phyloP scores from a whole-genome alignment of 2,329 filamentous ascomycete genomes.

The Colletotrichum liaoningense region DNA sequence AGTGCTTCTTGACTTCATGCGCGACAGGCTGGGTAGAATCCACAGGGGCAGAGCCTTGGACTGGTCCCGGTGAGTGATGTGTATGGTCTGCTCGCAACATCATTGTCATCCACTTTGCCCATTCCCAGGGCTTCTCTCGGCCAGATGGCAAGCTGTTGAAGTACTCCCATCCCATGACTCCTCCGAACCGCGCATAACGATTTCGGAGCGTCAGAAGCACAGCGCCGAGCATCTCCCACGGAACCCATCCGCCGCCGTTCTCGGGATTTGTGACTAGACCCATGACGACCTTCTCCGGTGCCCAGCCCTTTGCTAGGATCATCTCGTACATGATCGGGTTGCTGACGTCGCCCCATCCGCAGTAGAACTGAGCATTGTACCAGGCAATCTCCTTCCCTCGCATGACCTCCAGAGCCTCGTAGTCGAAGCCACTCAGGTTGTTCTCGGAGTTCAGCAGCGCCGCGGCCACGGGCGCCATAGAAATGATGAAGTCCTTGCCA shows the following conservation, averaged over 20 bases:
- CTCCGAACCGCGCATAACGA: constrained; percentile 78
- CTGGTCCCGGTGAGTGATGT: neutral
- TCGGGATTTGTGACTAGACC: constrained; percentile 83
- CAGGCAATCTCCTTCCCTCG: constrained; percentile 77
- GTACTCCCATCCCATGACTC: constrained; percentile 96
- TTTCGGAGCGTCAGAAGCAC: constrained; percentile 55
- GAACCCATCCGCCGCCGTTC: constrained; percentile 72
- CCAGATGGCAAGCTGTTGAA: constrained; percentile 83
- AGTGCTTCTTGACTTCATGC: constrained; percentile 24
- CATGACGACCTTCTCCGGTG: constrained; percentile 78
- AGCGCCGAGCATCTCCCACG: constrained; percentile 57
- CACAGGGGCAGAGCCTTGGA: neutral
- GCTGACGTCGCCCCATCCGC: constrained; percentile 78
- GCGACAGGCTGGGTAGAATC: constrained; percentile 7
- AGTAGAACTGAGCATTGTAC: constrained; percentile 96
- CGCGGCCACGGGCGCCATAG: constrained; percentile 83
- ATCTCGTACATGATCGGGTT: constrained; percentile 60
- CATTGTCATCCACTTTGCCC: constrained; percentile 76
- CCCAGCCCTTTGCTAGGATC: constrained; percentile 74
- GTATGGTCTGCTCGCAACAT: constrained; percentile 46
- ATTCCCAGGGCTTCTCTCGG: constrained; percentile 75
- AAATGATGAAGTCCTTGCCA: constrained; percentile 78
- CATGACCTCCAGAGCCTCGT: constrained; percentile 77
- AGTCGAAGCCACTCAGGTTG: constrained; percentile 86
- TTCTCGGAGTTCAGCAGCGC: constrained; percentile 66